These are phyloP conservation scores for Trichoderma oligosporum DNA, from an alignment of 2,329 filamentous ascomycete species.

Conservation along the genomic window DNA sequence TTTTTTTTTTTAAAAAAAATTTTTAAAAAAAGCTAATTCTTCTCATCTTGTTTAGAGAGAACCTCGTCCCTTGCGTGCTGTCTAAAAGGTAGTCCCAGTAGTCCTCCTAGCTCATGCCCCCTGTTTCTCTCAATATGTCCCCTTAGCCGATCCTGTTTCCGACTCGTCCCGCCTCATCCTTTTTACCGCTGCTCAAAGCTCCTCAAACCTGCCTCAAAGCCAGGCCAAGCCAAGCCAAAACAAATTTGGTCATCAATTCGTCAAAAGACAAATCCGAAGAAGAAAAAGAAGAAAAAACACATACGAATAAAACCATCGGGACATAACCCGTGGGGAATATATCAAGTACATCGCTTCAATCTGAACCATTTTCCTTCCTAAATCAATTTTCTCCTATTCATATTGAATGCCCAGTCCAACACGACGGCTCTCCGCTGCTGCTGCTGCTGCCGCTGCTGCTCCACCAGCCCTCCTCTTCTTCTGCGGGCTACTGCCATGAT, in stretches of 20 bases:
- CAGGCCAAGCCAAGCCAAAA: not conserved
- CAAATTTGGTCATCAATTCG: not conserved
- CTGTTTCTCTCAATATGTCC: not conserved
- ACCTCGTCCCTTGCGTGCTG: not conserved
- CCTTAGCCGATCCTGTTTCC: conserved; percentile 7
- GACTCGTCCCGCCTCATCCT: not conserved
- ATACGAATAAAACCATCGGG: not conserved
- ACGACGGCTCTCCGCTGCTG: conserved; percentile 36
- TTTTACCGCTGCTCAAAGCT: not conserved
- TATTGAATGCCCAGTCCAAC: conserved; percentile 55
- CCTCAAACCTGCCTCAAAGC: too few relatives aligned
- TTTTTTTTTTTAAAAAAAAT: not conserved
- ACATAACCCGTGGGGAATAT: not conserved
- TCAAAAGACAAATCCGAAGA: not conserved
- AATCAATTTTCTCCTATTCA: conserved; percentile 25
- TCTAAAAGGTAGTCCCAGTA: conserved; percentile 2
- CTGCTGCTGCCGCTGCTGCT: conserved; percentile 34
- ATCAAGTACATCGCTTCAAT: conserved; percentile 1
- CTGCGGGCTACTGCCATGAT: conserved; percentile 42
- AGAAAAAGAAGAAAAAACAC: not conserved
- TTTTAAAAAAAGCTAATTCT: too few relatives aligned
- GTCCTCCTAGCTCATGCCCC: not conserved
- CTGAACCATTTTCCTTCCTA: not conserved
- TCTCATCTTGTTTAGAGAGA: too few relatives aligned
- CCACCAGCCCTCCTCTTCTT: conserved; percentile 50